phyloP scores from a whole-genome alignment of 768 basidiomycete species.

The Rhizopogon salebrosus region DNA sequence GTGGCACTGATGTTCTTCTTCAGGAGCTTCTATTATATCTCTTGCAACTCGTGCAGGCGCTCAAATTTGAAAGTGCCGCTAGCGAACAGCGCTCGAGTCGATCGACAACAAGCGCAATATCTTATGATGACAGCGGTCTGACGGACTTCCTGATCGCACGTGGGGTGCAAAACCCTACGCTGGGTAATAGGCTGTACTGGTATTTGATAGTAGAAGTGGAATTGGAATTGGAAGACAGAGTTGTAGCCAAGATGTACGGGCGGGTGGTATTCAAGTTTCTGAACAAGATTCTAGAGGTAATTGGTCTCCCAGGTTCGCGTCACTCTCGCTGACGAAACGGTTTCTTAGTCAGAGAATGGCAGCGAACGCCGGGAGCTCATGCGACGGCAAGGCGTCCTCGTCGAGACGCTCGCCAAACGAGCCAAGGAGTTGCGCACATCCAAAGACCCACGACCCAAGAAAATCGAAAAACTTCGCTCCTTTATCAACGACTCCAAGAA shows the following conservation, averaged over 20 bases:
- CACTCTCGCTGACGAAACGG: not conserved
- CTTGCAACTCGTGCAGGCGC: conserved; percentile 93
- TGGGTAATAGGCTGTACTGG: conserved; percentile 95
- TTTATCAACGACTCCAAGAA: conserved; percentile 84
- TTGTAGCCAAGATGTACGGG: conserved; percentile 90
- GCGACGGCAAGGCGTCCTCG: conserved; percentile 84
- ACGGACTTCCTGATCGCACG: conserved; percentile 88
- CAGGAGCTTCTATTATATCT: conserved; percentile 92
- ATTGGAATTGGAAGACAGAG: conserved; percentile 59
- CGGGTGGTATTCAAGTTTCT: conserved; percentile 88
- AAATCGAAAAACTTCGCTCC: conserved; percentile 92
- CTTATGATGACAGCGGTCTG: conserved; percentile 88
- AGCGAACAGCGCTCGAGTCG: conserved; percentile 75
- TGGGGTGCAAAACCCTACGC: conserved; percentile 73
- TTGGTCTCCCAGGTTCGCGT: not conserved
- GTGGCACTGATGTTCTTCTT: not conserved
- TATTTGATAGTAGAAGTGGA: conserved; percentile 97
- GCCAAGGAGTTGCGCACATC: conserved; percentile 84
- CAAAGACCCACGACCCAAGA: conserved; percentile 93
- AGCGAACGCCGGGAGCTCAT: conserved; percentile 82
- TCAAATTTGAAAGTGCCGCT: conserved; percentile 88
- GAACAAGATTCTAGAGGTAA: conserved; percentile 81
- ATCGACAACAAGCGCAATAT: conserved; percentile 66
- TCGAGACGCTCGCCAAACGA: conserved; percentile 79
- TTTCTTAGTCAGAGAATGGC: conserved; percentile 61